Percentiles rank a stretch among this genome's conserved stretches.
Conservation (phyloP, 371 early-diverging fungal species). For the Phascolomyces articulosus region DNA sequence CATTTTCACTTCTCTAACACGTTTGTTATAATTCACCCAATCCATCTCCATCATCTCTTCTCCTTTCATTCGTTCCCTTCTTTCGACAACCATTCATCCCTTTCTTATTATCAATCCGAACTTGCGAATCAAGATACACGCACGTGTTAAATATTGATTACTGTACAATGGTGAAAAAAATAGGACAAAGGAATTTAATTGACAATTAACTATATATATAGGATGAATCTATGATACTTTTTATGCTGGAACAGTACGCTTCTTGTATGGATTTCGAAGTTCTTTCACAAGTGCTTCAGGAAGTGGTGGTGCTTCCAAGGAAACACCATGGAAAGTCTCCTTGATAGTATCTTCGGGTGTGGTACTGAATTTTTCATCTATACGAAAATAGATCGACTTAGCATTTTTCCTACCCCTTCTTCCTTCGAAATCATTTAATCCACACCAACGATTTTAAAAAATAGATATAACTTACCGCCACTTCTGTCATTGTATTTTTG, state of each 20-base stretch:
- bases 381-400: not conserved
- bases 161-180: not conserved
- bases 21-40: no score
- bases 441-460: not conserved
- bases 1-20: no score
- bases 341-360: slow-evolving; percentile 32
- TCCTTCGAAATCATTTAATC: not conserved
- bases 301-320: slow-evolving; percentile 30
- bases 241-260: slow-evolving; percentile 8
- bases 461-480: slow-evolving; percentile 17
- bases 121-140: no score
- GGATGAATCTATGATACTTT: not conserved
- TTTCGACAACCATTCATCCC: no score
- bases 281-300: slow-evolving; percentile 43
- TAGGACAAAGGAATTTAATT: not conserved
- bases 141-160: no score
- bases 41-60: no score
- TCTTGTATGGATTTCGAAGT: slow-evolving; percentile 45
- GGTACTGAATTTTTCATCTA: slow-evolving; percentile 43
- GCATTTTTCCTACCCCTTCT: slow-evolving; percentile 9
- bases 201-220: not conserved
- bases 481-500: slow-evolving; percentile 42
- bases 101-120: no score
- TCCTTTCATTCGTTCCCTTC: no score
- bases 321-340: slow-evolving; percentile 32